Evolutionary conservation across 164 flowering plant genomes (phyloP), one percentile per base, ranked within the genome.

Genomic region (Protea cynaroides): DNA sequence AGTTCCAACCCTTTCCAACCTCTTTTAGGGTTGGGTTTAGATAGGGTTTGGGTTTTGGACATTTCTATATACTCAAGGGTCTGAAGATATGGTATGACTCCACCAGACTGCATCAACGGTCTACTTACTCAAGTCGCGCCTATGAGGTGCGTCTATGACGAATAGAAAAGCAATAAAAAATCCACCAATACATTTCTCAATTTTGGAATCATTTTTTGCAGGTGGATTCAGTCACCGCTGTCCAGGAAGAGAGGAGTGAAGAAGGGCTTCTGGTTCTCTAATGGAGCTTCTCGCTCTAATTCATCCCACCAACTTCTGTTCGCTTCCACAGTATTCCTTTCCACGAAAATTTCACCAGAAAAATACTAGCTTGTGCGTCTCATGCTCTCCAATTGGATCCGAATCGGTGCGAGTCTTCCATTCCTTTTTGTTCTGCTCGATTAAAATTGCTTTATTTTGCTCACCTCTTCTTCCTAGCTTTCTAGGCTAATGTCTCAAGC

Each of bases 261-360:
- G 2, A 29, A 17, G 25, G 4, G 12, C 51, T 14, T 22, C 59
- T 17, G n/a, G 29, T 15, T n/a, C 25, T n/a, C n/a, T 10, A 12
- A 74, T 78, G 82, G 72, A 73, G 65, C 57, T 80, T 55, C 65
- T 74, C 53, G 67, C 60, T 66, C 64, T 64, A 58, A 67, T 60
- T 72, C 71, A 66, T 47, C 68, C 73, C 29, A 69, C 25, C 34
- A 14, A 64, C 63, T 22, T 54, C 54, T 61, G 62, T 38, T 58
- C 75, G 23, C 56, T 65, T 21, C 24, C 57, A n/a, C 53, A 18
- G n/a, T 50, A 58, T 50, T 63, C 11, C 29, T 58, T 64, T 49
- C 69, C 23, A 52, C 40, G 13, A 50, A 65, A 63, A 53, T 57
- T 40, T 47, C 65, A 21, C 43, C 63, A 14, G 7, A 69, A 54